Conservation (phyloP, 306 rosid genomes). For the Senna siamea region DNA sequence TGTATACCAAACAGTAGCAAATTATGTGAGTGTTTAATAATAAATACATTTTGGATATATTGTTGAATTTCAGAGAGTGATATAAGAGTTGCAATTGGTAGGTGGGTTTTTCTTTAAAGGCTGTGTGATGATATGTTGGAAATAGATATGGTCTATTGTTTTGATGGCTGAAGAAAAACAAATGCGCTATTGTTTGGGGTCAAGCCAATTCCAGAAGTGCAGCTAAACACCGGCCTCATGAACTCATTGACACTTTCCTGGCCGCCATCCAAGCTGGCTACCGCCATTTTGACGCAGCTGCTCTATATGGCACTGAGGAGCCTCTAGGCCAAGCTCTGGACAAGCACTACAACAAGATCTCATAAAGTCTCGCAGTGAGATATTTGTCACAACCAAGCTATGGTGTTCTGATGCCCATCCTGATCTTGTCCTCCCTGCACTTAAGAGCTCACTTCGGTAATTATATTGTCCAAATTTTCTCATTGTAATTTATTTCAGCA, state of each 20-base stretch:
- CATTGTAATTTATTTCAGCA: not conserved
- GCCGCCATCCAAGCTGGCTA: conserved; percentile 42
- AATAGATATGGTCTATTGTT: not conserved
- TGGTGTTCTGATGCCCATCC: conserved; percentile 50
- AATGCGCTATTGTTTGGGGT: not conserved
- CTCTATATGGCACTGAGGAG: conserved; percentile 51
- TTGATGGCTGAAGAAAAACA: not conserved
- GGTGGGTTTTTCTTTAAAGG: too few species aligned
- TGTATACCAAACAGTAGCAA: too few species aligned
- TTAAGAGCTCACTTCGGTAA: conserved; percentile 45
- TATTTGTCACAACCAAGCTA: conserved; percentile 60
- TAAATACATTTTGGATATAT: not conserved
- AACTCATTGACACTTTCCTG: conserved; percentile 32
- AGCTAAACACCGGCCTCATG: conserved; percentile 40
- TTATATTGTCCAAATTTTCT: not conserved
- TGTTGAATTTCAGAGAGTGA: not conserved
- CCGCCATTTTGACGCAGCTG: conserved; percentile 56
- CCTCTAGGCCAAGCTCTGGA: conserved; percentile 45
- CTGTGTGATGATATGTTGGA: too few species aligned
- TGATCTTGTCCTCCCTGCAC: conserved; percentile 50
- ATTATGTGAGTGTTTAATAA: too few species aligned
- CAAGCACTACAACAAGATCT: conserved; percentile 47
- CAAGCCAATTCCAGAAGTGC: conserved; percentile 31
- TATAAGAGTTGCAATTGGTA: not conserved
- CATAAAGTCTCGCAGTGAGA: conserved; percentile 45